These are phyloP conservation scores for Gremmenia infestans DNA, from an alignment of 2,329 filamentous ascomycete genomes.

Conservation along the genomic window DNA sequence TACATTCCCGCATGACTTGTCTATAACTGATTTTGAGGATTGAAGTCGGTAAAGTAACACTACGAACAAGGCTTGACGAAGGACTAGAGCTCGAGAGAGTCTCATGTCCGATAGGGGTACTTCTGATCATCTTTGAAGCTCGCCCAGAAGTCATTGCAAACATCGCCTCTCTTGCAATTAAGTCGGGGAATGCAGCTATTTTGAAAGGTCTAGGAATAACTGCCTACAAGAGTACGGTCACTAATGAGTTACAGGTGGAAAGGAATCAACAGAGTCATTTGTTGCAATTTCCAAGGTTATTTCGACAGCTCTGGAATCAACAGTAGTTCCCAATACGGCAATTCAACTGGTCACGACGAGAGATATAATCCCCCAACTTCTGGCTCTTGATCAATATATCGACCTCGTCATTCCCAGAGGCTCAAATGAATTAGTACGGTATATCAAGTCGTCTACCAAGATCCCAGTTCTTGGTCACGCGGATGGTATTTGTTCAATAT, in stretches of 20 bases:
- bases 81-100: conserved; percentile 80
- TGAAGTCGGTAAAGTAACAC: conserved; percentile 74
- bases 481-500: conserved; percentile 85
- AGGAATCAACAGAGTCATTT: conserved; percentile 95
- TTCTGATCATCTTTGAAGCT: conserved; percentile 97
- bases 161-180: conserved; percentile 91
- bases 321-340: conserved; percentile 75
- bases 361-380: conserved; percentile 83
- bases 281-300: conserved; percentile 83
- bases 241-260: conserved; percentile 57
- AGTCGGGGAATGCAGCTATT: conserved; percentile 95
- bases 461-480: conserved; percentile 96
- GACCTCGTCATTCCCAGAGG: conserved; percentile 86
- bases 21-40: conserved; percentile 5
- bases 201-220: conserved; percentile 64
- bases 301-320: conserved; percentile 66
- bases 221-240: background rate
- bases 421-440: conserved; percentile 41
- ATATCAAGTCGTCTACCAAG: conserved; percentile 84
- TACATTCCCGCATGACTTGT: background rate
- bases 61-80: conserved; percentile 82
- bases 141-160: conserved; percentile 98
- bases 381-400: conserved; percentile 79
- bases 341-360: conserved; percentile 92
- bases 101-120: conserved; percentile 92